These are phyloP conservation scores for Mortierella alpina DNA, from an alignment of 192 early-diverging fungal species.

Conservation along the genomic window DNA sequence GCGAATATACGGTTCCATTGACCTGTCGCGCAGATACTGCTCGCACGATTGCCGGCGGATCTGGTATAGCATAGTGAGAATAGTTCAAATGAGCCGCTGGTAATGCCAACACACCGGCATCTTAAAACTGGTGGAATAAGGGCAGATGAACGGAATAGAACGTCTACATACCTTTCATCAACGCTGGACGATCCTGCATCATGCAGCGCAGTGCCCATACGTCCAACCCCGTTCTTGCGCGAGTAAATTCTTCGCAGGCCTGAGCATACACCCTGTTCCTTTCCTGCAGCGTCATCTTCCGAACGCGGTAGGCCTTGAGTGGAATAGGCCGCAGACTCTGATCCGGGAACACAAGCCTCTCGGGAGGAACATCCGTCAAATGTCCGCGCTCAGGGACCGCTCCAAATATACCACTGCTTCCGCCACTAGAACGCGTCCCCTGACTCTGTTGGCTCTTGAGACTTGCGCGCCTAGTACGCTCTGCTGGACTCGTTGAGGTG, in stretches of 20 bases:
- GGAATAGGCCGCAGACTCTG: conserved; percentile 35
- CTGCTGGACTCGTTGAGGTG: conserved; percentile 1
- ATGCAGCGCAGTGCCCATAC: conserved; percentile 35
- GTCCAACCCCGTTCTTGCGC: conserved; percentile 36
- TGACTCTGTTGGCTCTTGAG: conserved; percentile 15
- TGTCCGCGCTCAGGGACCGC: conserved; percentile 22
- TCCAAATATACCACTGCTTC: conserved; percentile 21
- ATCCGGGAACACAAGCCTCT: conserved; percentile 39
- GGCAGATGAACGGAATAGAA: neutral
- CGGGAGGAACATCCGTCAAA: conserved; percentile 3
- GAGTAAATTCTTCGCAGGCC: conserved; percentile 37
- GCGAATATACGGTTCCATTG: neutral
- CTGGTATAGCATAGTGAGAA: conserved; percentile 2
- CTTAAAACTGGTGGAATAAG: neutral
- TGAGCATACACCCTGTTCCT: conserved; percentile 21
- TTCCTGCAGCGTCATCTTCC: conserved; percentile 34
- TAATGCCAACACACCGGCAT: neutral
- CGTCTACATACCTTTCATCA: conserved; percentile 33
- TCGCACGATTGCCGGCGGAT: conserved; percentile 37
- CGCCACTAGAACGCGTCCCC: conserved; percentile 1
- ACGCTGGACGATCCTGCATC: conserved; percentile 44
- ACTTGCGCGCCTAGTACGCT: conserved; percentile 5
- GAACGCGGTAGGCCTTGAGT: conserved; percentile 29
- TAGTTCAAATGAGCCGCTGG: neutral
- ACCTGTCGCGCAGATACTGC: conserved; percentile 25